A percentile compares a stretch with the other conserved stretches of the same genome.
These are phyloP conservation scores for Ogataea hybrid DNA, from an alignment of 1,139 yeast genomes.

Conservation along the genomic window DNA sequence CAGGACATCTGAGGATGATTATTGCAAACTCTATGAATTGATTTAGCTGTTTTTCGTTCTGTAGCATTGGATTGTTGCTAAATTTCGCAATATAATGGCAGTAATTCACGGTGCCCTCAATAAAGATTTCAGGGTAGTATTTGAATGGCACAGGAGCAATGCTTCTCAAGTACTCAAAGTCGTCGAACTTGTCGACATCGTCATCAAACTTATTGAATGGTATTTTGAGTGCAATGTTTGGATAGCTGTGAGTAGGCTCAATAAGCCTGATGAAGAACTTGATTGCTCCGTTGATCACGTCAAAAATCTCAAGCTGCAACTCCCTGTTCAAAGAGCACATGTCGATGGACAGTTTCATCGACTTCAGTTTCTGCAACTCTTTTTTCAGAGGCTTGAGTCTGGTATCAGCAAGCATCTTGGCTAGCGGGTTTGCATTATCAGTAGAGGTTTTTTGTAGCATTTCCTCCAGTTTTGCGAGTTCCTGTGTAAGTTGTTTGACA, in stretches of 20 bases:
- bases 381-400: conserved; percentile 29
- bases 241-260: conserved; percentile 69
- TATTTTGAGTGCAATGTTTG: conserved; percentile 49
- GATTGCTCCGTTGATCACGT: conserved; percentile 72
- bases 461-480: conserved; percentile 47
- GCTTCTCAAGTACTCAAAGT: conserved; percentile 62
- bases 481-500: conserved; percentile 51
- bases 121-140: conserved; percentile 78
- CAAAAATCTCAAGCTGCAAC: conserved; percentile 66
- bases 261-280: conserved; percentile 68
- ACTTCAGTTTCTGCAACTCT: conserved; percentile 35
- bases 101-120: conserved; percentile 82
- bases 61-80: conserved; percentile 56
- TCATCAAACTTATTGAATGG: conserved; percentile 57
- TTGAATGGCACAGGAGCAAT: conserved; percentile 77
- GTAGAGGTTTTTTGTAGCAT: conserved; percentile 29
- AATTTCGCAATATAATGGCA: conserved; percentile 64
- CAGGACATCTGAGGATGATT: conserved; percentile 79
- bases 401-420: conserved; percentile 29
- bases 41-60: conserved; percentile 47
- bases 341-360: conserved; percentile 52
- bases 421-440: conserved; percentile 31
- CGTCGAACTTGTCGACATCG: conserved; percentile 63
- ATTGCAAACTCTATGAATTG: conserved; percentile 73
- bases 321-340: conserved; percentile 56